Evolutionary conservation across 805 yeast species (phyloP).

Genomic region (Lipomyces mesembrius): DNA sequence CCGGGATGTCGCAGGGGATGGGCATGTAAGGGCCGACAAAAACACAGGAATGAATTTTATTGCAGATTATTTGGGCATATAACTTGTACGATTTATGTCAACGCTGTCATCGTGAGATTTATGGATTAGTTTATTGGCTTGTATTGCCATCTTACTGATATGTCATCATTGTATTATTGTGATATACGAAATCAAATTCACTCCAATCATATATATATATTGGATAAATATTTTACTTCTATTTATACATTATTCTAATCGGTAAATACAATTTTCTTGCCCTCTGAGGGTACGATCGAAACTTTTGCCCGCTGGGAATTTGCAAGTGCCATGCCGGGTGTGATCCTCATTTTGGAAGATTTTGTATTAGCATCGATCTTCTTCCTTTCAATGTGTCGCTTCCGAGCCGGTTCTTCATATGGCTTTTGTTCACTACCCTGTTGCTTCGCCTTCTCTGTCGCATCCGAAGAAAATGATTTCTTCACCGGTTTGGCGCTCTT

Average conservation of each 20-base stretch:
- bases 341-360: slow-evolving; percentile 20
- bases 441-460: neutral
- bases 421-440: neutral
- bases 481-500: neutral
- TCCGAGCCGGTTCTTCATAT: neutral
- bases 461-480: neutral
- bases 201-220: slow-evolving; percentile 4
- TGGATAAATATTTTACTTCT: slow-evolving; percentile 6
- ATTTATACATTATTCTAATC: neutral
- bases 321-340: slow-evolving; percentile 82
- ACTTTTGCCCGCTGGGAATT: slow-evolving; percentile 86
- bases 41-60: neutral
- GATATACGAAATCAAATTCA: neutral
- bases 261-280: slow-evolving; percentile 80
- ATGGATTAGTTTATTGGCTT: neutral
- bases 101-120: neutral
- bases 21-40: slow-evolving; percentile 10
- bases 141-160: neutral
- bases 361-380: neutral
- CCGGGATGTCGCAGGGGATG: slow-evolving; percentile 11
- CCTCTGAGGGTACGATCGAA: slow-evolving; percentile 86
- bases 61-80: neutral
- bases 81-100: slow-evolving; percentile 2
- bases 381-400: neutral
- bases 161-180: neutral